Evolutionary conservation across 2,329 filamentous ascomycete species (phyloP).

Genomic region (Fusarium transvaalense): DNA sequence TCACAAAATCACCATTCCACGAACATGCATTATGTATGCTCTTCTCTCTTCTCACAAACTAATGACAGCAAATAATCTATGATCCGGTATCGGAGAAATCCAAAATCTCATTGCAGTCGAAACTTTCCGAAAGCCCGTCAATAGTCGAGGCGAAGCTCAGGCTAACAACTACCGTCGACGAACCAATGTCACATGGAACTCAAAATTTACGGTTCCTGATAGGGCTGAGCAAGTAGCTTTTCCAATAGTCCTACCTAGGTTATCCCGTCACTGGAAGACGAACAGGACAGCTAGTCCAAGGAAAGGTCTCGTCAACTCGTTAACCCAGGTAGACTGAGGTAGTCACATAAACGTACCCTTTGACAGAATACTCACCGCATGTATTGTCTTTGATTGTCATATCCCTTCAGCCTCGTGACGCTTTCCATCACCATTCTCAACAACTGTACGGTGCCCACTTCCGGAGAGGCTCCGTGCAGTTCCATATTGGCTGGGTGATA

Average conservation of each 20-base stretch:
- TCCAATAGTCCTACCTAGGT: not conserved
- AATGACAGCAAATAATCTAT: not conserved
- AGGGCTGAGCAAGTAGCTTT: conserved; percentile 26
- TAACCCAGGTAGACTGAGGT: no score
- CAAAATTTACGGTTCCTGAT: conserved; percentile 7
- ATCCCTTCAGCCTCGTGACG: not conserved
- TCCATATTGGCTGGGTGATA: not conserved
- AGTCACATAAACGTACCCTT: not conserved
- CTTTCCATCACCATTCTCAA: not conserved
- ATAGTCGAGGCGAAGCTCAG: not conserved
- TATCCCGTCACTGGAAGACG: not conserved
- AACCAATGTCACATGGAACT: conserved; percentile 1
- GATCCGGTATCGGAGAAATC: not conserved
- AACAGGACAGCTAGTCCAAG: not conserved
- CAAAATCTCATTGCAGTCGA: not conserved
- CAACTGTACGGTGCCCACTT: not conserved
- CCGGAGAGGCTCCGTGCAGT: not conserved
- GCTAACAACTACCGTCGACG: not conserved
- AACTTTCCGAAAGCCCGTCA: not conserved
- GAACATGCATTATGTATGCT: no score
- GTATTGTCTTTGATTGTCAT: not conserved
- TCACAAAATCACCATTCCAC: not conserved
- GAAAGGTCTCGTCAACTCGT: not conserved
- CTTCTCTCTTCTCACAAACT: not conserved
- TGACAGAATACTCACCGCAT: not conserved